Base-by-base conservation (phyloP, 352 stramenopile genomes). In the Pelagophyceae sp. region DNA sequence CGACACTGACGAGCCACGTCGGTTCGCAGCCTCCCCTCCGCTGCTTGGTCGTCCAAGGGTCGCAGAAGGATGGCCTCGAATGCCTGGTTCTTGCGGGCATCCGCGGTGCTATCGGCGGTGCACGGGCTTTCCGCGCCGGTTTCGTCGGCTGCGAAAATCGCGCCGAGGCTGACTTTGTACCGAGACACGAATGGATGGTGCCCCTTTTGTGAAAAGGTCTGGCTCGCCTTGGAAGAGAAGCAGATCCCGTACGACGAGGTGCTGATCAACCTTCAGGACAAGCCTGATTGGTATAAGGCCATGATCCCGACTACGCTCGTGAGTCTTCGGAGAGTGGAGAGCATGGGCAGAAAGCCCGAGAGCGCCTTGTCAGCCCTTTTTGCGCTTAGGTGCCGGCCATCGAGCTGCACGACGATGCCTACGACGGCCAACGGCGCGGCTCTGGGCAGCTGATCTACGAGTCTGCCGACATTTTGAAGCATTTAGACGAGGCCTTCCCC, bases 101-200 rank as follows among this genome's bases (percentile, higher is more conserved):
- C n/a, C n/a, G n/a, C n/a, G n/a, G n/a, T n/a, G n/a, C n/a, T n/a
- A n/a, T n/a, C n/a, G n/a, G n/a, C n/a, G n/a, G n/a, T n/a, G n/a
- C n/a, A n/a, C n/a, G n/a, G n/a, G n/a, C n/a, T n/a, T n/a, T n/a
- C n/a, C n/a, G n/a, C n/a, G n/a, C n/a, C n/a, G n/a, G n/a, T n/a
- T n/a, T n/a, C n/a, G n/a, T n/a, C n/a, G n/a, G n/a, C n/a, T n/a
- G n/a, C n/a, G n/a, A n/a, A n/a, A n/a, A n/a, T n/a, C n/a, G n/a
- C n/a, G n/a, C n/a, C n/a, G n/a, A n/a, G n/a, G n/a, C n/a, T 78
- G 19, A 65, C 74, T 29, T 60, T 83, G 0, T 81, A 80, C 67
- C 64, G 80, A 0, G 80, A 83, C 51, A 83, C 72, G 0, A 83
- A 83, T 45, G 80, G 80, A 17, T 83, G 80, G 80, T 83, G 80